These are phyloP conservation scores for Aspergillus sp. DNA, from an alignment of 2,329 filamentous ascomycete genomes.

Conservation along the genomic window DNA sequence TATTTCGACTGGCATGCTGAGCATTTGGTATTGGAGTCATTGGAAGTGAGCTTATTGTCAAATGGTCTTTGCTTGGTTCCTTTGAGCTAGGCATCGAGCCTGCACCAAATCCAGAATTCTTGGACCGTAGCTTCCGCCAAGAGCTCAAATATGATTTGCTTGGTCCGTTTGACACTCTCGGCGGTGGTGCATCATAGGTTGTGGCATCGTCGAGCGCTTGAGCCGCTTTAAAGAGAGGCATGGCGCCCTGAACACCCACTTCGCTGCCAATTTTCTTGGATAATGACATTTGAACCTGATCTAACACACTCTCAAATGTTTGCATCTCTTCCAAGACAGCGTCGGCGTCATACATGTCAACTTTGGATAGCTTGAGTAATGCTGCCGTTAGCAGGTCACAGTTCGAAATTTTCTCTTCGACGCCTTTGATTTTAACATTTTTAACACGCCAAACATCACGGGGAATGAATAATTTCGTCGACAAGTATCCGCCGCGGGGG, in stretches of 20 bases:
- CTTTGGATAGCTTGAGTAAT: slow-evolving; percentile 75
- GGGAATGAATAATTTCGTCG: slow-evolving; percentile 87
- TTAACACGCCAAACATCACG: slow-evolving; percentile 92
- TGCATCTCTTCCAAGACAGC: slow-evolving; percentile 95
- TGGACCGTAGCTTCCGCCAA: slow-evolving; percentile 86
- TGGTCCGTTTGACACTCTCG: slow-evolving; percentile 59
- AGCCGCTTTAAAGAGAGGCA: slow-evolving; percentile 70
- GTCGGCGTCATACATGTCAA: slow-evolving; percentile 88
- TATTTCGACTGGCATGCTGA: slow-evolving; percentile 69
- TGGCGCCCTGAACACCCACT: slow-evolving; percentile 76
- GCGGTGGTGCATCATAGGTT: slow-evolving; percentile 37
- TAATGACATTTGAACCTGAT: slow-evolving; percentile 76
- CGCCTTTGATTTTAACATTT: slow-evolving; percentile 83
- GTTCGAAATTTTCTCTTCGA: slow-evolving; percentile 91
- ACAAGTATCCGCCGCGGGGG: slow-evolving; percentile 86
- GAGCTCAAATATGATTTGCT: slow-evolving; percentile 78
- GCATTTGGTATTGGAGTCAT: slow-evolving; percentile 66
- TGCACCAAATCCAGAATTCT: slow-evolving; percentile 71
- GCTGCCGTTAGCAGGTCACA: slow-evolving; percentile 91
- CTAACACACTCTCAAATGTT: slow-evolving; percentile 76
- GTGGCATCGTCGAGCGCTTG: slow-evolving; percentile 49
- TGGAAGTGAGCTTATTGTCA: slow-evolving; percentile 71
- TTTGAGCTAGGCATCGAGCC: slow-evolving; percentile 36
- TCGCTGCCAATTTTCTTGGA: slow-evolving; percentile 88
- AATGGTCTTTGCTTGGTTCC: slow-evolving; percentile 57